Conservation (phyloP, 2,329 filamentous ascomycete species). For the Fusarium neocosmosporiellum region DNA sequence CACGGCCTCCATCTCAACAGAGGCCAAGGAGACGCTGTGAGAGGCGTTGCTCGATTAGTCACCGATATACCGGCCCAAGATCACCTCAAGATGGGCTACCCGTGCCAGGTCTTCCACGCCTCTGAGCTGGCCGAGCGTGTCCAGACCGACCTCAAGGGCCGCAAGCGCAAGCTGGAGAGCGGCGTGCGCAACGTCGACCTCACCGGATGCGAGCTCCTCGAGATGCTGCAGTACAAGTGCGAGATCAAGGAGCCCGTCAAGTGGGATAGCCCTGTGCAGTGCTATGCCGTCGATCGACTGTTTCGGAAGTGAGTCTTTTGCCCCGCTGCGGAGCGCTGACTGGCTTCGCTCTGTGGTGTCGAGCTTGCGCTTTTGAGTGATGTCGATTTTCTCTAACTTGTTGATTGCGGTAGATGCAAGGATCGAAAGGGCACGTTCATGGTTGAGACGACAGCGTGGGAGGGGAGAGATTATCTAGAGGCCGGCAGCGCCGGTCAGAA, state of each 20-base stretch:
- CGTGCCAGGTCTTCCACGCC: slow-evolving; percentile 65
- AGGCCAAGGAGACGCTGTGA: background rate
- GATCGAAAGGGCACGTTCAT: slow-evolving; percentile 68
- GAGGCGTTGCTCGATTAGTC: background rate
- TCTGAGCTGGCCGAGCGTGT: slow-evolving; percentile 61
- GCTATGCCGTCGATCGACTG: slow-evolving; percentile 68
- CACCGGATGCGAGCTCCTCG: slow-evolving; percentile 65
- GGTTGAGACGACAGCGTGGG: slow-evolving; percentile 74
- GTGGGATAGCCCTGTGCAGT: slow-evolving; percentile 61
- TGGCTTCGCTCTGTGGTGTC: background rate
- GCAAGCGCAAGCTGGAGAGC: slow-evolving; percentile 62
- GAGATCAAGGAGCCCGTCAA: slow-evolving; percentile 61
- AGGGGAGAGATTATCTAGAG: slow-evolving; percentile 51
- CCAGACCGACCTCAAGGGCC: slow-evolving; percentile 61
- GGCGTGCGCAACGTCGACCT: slow-evolving; percentile 59
- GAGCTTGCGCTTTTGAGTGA: background rate
- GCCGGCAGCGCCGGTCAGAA: slow-evolving; percentile 1
- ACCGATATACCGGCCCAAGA: background rate
- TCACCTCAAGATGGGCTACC: slow-evolving; percentile 66
- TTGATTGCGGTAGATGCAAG: slow-evolving; percentile 61
- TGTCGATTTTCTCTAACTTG: slow-evolving; percentile 6
- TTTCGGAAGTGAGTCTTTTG: slow-evolving; percentile 65
- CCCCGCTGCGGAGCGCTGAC: background rate
- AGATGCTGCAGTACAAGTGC: slow-evolving; percentile 72
- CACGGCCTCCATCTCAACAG: slow-evolving; percentile 50